Conservation (phyloP, 208 protist species). For the Balamuthia mandrillaris region DNA sequence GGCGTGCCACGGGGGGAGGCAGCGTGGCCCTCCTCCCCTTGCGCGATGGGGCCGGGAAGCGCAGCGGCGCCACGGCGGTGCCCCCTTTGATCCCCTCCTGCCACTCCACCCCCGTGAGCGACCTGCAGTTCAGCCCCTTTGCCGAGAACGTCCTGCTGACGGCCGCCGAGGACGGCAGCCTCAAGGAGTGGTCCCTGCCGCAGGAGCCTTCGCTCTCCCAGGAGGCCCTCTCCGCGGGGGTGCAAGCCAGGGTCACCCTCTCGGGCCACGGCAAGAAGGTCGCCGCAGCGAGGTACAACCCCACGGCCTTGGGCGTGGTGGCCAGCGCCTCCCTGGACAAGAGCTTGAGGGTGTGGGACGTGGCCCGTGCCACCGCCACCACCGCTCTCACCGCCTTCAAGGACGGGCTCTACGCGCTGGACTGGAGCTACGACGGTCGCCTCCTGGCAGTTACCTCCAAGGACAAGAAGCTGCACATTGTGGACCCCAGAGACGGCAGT, state of each 20-base stretch:
- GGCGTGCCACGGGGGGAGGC: constrained; percentile 1
- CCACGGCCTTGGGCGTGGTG: neutral
- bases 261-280: constrained; percentile 17
- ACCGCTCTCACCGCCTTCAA: neutral
- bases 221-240: neutral
- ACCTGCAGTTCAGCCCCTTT: constrained; percentile 32
- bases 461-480: constrained; percentile 4
- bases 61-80: too few relatives aligned
- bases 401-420: constrained; percentile 1
- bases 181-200: neutral
- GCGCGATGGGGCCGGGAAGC: too few relatives aligned
- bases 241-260: neutral
- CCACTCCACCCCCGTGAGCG: neutral
- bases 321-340: constrained; percentile 16
- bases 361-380: neutral
- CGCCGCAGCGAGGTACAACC: neutral
- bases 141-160: constrained; percentile 8
- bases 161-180: constrained; percentile 2
- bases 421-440: constrained; percentile 31
- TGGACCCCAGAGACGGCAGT: neutral
- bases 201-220: neutral
- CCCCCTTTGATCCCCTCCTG: too few relatives aligned
- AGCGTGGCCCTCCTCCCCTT: neutral
- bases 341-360: neutral
- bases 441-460: constrained; percentile 22